Percentiles rank a stretch among this genome's conserved stretches.
Conservation (phyloP, 2,329 filamentous ascomycete genomes). For the Clarireedia sp. region DNA sequence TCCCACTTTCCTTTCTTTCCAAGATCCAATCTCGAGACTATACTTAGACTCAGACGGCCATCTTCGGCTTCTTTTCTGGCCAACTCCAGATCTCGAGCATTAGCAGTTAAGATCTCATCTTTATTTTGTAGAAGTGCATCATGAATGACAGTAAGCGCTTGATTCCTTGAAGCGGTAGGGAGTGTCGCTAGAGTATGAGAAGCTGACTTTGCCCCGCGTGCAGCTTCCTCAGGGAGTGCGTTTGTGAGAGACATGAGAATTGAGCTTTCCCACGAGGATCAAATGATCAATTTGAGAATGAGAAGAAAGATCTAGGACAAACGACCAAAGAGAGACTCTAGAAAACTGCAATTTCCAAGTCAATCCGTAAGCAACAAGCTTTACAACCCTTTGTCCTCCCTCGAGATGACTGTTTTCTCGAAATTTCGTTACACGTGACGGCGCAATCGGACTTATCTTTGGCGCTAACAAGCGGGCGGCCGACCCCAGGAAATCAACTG, state of each 20-base stretch:
- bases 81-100: constrained; percentile 69
- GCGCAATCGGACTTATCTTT: neutral
- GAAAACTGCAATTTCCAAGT: neutral
- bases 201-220: constrained; percentile 68
- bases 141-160: constrained; percentile 77
- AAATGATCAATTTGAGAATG: too few relatives aligned
- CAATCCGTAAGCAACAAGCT: neutral
- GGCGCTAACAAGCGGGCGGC: neutral
- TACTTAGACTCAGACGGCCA: constrained; percentile 69
- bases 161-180: constrained; percentile 67
- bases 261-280: neutral
- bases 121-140: constrained; percentile 61
- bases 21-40: constrained; percentile 83
- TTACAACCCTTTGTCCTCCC: neutral
- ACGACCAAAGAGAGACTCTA: too few relatives aligned
- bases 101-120: constrained; percentile 75
- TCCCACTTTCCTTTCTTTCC: constrained; percentile 86
- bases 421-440: neutral
- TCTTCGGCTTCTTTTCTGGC: constrained; percentile 66
- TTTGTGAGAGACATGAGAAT: constrained; percentile 77
- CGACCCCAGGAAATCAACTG: neutral
- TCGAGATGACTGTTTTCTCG: neutral
- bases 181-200: constrained; percentile 79
- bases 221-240: constrained; percentile 69
- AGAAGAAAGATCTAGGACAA: too few relatives aligned